phyloP scores from a whole-genome alignment of 768 basidiomycete species.

The Paxillus involutus region DNA sequence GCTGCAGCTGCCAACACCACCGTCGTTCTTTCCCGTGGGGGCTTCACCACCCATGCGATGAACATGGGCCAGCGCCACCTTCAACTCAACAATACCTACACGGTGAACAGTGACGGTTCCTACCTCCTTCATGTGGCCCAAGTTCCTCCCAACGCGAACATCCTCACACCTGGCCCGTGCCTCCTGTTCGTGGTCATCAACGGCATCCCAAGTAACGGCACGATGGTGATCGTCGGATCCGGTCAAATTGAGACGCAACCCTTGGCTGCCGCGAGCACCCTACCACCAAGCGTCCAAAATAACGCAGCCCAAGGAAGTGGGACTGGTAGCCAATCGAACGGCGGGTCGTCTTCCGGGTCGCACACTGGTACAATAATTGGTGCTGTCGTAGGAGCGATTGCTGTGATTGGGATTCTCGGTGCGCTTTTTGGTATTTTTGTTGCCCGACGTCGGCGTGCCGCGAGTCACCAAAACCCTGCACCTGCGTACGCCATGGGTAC shows the following conservation, averaged over 20 bases:
- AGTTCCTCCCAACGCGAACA: conserved; percentile 78
- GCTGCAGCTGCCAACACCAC: conserved; percentile 72
- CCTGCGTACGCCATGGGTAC: conserved; percentile 41
- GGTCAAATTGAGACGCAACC: conserved; percentile 77
- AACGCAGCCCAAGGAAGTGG: conserved; percentile 39
- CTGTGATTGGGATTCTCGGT: conserved; percentile 28
- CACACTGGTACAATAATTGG: conserved; percentile 27
- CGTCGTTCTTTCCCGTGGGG: conserved; percentile 79
- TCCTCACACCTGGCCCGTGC: conserved; percentile 90
- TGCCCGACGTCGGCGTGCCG: conserved; percentile 50
- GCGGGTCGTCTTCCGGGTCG: conserved; percentile 20
- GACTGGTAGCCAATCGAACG: conserved; percentile 7
- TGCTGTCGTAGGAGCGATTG: conserved; percentile 31
- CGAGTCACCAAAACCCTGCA: conserved; percentile 29
- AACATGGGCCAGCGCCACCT: conserved; percentile 87
- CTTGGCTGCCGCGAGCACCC: conserved; percentile 22
- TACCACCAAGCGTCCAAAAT: conserved; percentile 41
- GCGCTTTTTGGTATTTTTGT: conserved; percentile 45
- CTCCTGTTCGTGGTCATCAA: conserved; percentile 80
- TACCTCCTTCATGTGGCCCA: conserved; percentile 82
- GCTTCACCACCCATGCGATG: conserved; percentile 86
- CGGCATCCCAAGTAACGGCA: conserved; percentile 83
- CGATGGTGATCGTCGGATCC: conserved; percentile 74
- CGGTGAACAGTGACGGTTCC: conserved; percentile 72
- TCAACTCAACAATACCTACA: conserved; percentile 85